Percentiles rank a stretch among this genome's conserved stretches.
Conservation (phyloP, 2,329 filamentous ascomycete species). For the Phaeoacremonium minimum region DNA sequence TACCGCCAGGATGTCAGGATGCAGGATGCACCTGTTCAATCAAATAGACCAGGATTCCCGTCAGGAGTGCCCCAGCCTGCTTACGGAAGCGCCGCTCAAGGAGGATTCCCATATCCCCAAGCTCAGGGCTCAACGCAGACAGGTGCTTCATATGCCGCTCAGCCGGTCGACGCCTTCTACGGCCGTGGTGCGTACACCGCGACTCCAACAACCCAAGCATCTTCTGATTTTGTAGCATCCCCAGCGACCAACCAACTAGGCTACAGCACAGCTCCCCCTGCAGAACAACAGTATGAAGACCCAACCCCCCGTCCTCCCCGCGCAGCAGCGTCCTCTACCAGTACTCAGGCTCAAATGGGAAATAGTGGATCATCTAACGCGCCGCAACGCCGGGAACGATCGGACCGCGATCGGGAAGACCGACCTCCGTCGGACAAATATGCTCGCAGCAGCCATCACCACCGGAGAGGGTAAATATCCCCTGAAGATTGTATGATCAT, state of each 20-base stretch:
- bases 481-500: background rate
- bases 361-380: conserved; percentile 10
- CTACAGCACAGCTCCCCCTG: conserved; percentile 35
- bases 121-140: conserved; percentile 11
- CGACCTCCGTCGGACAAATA: background rate
- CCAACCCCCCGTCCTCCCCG: conserved; percentile 8
- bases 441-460: background rate
- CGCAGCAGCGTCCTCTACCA: conserved; percentile 6
- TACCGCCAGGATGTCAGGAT: conserved; percentile 9
- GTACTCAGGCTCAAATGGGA: conserved; percentile 12
- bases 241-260: conserved; percentile 38
- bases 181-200: conserved; percentile 56
- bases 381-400: conserved; percentile 8
- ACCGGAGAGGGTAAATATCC: background rate
- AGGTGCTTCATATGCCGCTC: conserved; percentile 30
- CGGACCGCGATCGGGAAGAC: too few species aligned
- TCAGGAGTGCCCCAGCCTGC: too few species aligned
- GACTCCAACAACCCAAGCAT: conserved; percentile 13
- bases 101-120: too few species aligned
- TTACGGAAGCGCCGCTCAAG: too few species aligned
- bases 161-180: conserved; percentile 49
- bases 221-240: conserved; percentile 48
- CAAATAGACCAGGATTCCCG: background rate
- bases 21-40: conserved; percentile 26
- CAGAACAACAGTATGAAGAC: conserved; percentile 12